Conservation (phyloP, 352 stramenopile genomes). For the Thalassiosira mediterranea region DNA sequence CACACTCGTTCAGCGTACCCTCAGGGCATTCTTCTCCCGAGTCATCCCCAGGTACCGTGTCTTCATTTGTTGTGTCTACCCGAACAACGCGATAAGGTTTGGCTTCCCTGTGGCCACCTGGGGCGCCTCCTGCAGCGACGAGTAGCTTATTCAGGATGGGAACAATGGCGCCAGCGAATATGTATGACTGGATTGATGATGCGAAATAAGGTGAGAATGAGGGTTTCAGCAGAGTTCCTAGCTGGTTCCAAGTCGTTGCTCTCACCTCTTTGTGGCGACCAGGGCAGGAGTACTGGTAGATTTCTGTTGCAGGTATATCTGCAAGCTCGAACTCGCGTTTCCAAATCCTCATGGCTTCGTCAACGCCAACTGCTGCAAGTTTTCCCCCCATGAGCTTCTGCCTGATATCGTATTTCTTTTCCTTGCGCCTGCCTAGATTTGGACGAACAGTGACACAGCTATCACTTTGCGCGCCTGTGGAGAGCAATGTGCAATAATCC, state of each 20-base stretch:
- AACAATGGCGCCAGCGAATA: slow-evolving; percentile 38
- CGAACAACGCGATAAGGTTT: slow-evolving; percentile 25
- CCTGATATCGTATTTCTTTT: slow-evolving; percentile 1
- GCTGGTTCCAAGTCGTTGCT: no score
- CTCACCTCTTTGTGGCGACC: slow-evolving; percentile 24
- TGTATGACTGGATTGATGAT: slow-evolving; percentile 2
- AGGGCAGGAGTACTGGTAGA: slow-evolving; percentile 37
- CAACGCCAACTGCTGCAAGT: background rate
- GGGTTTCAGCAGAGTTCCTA: no score
- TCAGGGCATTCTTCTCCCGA: background rate
- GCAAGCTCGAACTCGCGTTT: slow-evolving; percentile 41
- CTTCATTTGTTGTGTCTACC: slow-evolving; percentile 16
- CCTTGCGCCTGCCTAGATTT: slow-evolving; percentile 14
- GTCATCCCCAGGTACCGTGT: background rate
- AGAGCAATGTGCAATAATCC: background rate
- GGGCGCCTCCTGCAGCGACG: background rate
- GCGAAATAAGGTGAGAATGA: background rate
- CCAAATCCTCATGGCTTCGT: slow-evolving; percentile 34
- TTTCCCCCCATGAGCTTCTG: background rate
- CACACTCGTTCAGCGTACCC: background rate
- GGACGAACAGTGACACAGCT: slow-evolving; percentile 35
- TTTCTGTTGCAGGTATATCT: slow-evolving; percentile 20
- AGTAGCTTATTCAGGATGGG: slow-evolving; percentile 57
- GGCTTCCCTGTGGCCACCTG: background rate
- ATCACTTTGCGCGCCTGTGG: slow-evolving; percentile 12